Conservation (phyloP, 2,329 filamentous ascomycete genomes). For the Myriosclerotinia scirpicola region DNA sequence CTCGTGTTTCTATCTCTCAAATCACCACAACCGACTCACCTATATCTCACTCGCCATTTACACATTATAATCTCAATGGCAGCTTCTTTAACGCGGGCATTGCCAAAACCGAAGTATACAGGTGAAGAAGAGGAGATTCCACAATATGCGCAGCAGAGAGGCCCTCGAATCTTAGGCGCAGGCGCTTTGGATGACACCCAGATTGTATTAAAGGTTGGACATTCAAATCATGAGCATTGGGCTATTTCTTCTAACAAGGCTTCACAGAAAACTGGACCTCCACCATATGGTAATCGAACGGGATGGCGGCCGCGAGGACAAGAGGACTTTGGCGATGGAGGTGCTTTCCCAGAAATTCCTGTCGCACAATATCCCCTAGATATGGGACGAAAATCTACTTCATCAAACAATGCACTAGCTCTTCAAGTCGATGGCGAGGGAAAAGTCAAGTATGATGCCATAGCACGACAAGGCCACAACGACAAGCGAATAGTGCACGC, state of each 20-base stretch:
- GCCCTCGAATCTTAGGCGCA: slow-evolving; percentile 78
- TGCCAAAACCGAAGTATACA: slow-evolving; percentile 89
- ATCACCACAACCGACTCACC: not conserved
- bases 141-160: slow-evolving; percentile 68
- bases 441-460: slow-evolving; percentile 94
- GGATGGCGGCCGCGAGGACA: slow-evolving; percentile 87
- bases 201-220: slow-evolving; percentile 70
- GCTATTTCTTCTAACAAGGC: slow-evolving; percentile 30
- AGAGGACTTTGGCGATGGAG: slow-evolving; percentile 95
- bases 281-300: slow-evolving; percentile 80
- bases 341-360: slow-evolving; percentile 90
- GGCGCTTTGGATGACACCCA: slow-evolving; percentile 82
- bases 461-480: slow-evolving; percentile 83
- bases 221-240: not conserved
- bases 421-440: slow-evolving; percentile 88
- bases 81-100: slow-evolving; percentile 71
- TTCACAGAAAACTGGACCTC: slow-evolving; percentile 71
- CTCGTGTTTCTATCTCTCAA: slow-evolving; percentile 7
- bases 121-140: slow-evolving; percentile 84
- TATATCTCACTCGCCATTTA: not conserved
- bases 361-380: slow-evolving; percentile 94
- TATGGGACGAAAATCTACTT: slow-evolving; percentile 78
- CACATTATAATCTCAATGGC: slow-evolving; percentile 63
- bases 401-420: slow-evolving; percentile 82
- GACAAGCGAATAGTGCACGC: slow-evolving; percentile 86